Evolutionary conservation across 768 basidiomycete species (phyloP), one percentile per base, ranked within the genome.

Genomic region (Royoungia palumana): DNA sequence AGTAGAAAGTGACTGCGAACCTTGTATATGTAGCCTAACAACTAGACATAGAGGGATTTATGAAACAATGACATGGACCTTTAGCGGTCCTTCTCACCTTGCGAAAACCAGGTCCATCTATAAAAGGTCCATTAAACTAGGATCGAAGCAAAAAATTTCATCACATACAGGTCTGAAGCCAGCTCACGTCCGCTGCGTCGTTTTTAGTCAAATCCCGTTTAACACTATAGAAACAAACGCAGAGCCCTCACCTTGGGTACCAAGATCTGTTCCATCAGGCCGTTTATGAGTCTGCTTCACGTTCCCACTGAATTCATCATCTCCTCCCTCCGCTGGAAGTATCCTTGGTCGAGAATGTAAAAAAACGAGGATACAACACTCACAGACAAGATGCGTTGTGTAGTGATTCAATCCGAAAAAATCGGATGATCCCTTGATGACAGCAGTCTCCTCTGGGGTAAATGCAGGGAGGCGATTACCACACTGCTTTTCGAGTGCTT

Each of bases 351-450:
- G 6, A 13, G 12, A 2, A 30, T 30, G 12, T 30, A 30, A 30
- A 8, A 30, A 30, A 27, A 27, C 10, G 10, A 30, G 30, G 30
- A 11, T 30, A 19, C n/a, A n/a, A 47, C 12, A 68, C 79, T 56
- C 39, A 83, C 83, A 73, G 64, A 77, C 76, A 40, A 87, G 73
- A 55, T 85, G 79, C n/a, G 82, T 86, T 4, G 84, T 86, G 59
- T 87, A 87, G 0, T 84, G 85, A 65, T 87, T 87, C 76, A 87
- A 77, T 30, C 85, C 85, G 60, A 85, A 87, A 65, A 86, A 87
- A 62, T 87, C 85, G 1, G 82, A 82, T 3, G 83, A 85, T 30
- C 79, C 83, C 46, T 81, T 77, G 37, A 87, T 79, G 22, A 86
- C 57, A 0, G 66, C 70, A 51, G 77, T 62, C 54, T 87, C 85